phyloP scores from a whole-genome alignment of 2,329 filamentous ascomycete species.

The Ceratocystis smalleyi region DNA sequence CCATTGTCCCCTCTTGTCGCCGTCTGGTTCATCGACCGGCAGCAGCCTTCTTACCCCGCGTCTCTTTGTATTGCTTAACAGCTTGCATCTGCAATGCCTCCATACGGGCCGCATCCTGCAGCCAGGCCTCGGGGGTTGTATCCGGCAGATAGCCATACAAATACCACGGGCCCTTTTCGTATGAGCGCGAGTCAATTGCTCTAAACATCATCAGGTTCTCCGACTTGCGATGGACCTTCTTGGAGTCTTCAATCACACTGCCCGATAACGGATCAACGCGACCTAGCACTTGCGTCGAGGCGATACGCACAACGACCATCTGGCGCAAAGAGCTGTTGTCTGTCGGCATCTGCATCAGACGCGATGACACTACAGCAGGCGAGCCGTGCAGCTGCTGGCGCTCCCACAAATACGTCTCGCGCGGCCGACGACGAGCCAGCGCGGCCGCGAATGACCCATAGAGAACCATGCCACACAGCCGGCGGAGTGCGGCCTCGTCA shows the following conservation, averaged over 20 bases:
- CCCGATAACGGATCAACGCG: slow-evolving; percentile 27
- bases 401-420: slow-evolving; percentile 37
- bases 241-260: slow-evolving; percentile 30
- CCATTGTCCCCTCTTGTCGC: not conserved
- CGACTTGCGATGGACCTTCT: slow-evolving; percentile 37
- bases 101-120: slow-evolving; percentile 10
- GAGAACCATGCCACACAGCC: slow-evolving; percentile 40
- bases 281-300: slow-evolving; percentile 39
- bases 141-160: slow-evolving; percentile 48
- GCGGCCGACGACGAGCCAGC: slow-evolving; percentile 35
- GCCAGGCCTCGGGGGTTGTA: slow-evolving; percentile 32
- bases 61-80: slow-evolving; percentile 24
- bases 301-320: slow-evolving; percentile 46
- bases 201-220: slow-evolving; percentile 52
- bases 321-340: slow-evolving; percentile 29
- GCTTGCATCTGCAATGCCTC: slow-evolving; percentile 17
- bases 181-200: slow-evolving; percentile 31
- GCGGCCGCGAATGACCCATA: slow-evolving; percentile 35
- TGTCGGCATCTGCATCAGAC: slow-evolving; percentile 32
- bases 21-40: slow-evolving; percentile 18
- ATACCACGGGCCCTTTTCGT: slow-evolving; percentile 39
- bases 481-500: slow-evolving; percentile 35
- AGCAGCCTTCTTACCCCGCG: slow-evolving; percentile 19
- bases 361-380: slow-evolving; percentile 40
- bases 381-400: slow-evolving; percentile 29